Conservation (phyloP, 148 eudicot genomes). For the Vaccinium corymbosum region DNA sequence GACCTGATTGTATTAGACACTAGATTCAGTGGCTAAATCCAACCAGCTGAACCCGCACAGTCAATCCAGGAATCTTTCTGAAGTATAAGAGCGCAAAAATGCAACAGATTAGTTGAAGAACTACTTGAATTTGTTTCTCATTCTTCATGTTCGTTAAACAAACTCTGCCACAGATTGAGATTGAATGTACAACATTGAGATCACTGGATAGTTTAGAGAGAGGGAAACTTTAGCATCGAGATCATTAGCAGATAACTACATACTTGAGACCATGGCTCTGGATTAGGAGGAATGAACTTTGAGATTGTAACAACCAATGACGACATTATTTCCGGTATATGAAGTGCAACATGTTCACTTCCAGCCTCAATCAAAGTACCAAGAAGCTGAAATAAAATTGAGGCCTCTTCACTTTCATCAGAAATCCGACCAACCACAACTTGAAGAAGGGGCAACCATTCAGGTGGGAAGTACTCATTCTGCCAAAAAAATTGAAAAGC, state of each 20-base stretch:
- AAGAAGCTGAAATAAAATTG: slow-evolving; percentile 64
- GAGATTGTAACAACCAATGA: slow-evolving; percentile 43
- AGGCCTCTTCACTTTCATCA: slow-evolving; percentile 52
- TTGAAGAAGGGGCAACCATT: slow-evolving; percentile 76
- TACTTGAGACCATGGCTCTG: slow-evolving; percentile 77
- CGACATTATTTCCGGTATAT: slow-evolving; percentile 47
- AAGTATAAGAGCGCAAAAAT: not conserved
- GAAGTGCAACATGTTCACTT: slow-evolving; percentile 48
- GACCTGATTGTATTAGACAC: not conserved
- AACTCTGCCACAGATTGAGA: not conserved
- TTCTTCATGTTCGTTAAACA: not conserved
- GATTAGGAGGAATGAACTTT: slow-evolving; percentile 46
- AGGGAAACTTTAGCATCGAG: not conserved
- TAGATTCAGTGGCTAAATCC: slow-evolving; percentile 1
- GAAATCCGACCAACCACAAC: slow-evolving; percentile 52
- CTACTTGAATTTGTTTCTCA: not conserved
- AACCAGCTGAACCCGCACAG: not conserved
- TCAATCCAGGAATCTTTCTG: not conserved
- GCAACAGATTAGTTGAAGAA: not conserved
- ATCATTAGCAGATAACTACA: slow-evolving; percentile 18
- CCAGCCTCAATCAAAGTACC: slow-evolving; percentile 71
- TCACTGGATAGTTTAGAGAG: no score
- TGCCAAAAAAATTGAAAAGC: slow-evolving; percentile 26
- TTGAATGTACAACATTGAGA: not conserved
- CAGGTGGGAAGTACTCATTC: slow-evolving; percentile 71